Evolutionary conservation across 2,329 filamentous ascomycete genomes (phyloP).

Genomic region (Cylindrodendrum hubeiense): DNA sequence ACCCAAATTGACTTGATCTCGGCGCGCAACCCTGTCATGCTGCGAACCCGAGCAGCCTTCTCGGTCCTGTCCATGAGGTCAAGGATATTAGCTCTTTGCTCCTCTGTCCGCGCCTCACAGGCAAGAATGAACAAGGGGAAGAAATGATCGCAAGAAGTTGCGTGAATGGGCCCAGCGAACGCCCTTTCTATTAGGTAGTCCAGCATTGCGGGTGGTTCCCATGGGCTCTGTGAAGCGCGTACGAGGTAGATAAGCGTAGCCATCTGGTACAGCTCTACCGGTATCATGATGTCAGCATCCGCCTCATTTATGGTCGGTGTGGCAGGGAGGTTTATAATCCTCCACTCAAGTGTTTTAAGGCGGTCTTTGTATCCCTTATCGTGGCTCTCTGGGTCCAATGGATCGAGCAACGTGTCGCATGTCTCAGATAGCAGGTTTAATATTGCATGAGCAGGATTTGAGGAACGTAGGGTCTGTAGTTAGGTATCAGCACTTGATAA

Average conservation of each 20-base stretch:
- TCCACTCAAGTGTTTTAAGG: slow-evolving; percentile 23
- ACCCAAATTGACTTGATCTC: slow-evolving; percentile 49
- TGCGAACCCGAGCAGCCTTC: slow-evolving; percentile 31
- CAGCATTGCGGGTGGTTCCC: slow-evolving; percentile 34
- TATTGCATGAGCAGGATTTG: slow-evolving; percentile 28
- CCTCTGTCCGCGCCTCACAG: slow-evolving; percentile 50
- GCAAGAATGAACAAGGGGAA: slow-evolving; percentile 52
- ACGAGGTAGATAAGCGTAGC: slow-evolving; percentile 34
- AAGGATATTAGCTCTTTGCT: slow-evolving; percentile 46
- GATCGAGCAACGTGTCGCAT: slow-evolving; percentile 26
- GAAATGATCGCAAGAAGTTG: slow-evolving; percentile 45
- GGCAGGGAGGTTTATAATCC: slow-evolving; percentile 2
- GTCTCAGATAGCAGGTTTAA: slow-evolving; percentile 32
- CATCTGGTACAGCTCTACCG: slow-evolving; percentile 27
- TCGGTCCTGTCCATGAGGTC: slow-evolving; percentile 47
- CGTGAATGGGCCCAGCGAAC: slow-evolving; percentile 29
- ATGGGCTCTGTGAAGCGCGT: slow-evolving; percentile 40
- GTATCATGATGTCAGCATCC: neutral
- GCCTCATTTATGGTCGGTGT: neutral
- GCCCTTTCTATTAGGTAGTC: slow-evolving; percentile 33
- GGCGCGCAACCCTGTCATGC: slow-evolving; percentile 35
- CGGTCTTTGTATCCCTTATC: slow-evolving; percentile 21
- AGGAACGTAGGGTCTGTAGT: slow-evolving; percentile 13
- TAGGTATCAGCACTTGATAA: neutral
- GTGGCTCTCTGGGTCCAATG: slow-evolving; percentile 24